Evolutionary conservation across 106 monocot genomes (phyloP).

Genomic region (Phalaenopsis equestris): DNA sequence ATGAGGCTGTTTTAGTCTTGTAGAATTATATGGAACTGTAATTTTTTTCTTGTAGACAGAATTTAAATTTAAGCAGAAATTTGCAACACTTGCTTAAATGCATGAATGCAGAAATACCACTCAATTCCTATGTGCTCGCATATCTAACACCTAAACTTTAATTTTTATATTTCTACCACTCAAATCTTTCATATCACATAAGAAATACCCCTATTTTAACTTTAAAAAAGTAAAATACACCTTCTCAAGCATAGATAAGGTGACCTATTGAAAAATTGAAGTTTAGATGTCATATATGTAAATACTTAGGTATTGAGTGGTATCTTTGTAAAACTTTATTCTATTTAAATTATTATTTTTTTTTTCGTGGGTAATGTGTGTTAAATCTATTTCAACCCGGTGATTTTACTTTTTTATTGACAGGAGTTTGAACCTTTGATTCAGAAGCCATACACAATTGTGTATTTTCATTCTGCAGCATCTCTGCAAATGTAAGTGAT

Average conservation of each 20-base stretch:
- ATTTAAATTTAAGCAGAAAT: not conserved
- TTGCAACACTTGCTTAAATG: not conserved
- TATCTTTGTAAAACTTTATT: not conserved
- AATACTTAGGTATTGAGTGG: too few species aligned
- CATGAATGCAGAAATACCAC: not conserved
- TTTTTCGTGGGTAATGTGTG: not conserved
- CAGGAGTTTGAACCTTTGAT: conserved; percentile 98
- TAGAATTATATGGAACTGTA: too few species aligned
- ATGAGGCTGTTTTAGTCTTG: too few species aligned
- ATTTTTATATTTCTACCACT: too few species aligned
- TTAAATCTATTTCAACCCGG: not conserved
- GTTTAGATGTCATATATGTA: too few species aligned
- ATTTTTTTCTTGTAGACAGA: not conserved
- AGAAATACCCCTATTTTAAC: too few species aligned
- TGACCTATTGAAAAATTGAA: too few species aligned
- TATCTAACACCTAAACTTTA: too few species aligned
- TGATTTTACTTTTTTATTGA: not conserved
- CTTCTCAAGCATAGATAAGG: too few species aligned
- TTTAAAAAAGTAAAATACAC: too few species aligned
- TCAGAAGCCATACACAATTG: conserved; percentile 94
- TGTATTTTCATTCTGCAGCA: conserved; percentile 98
- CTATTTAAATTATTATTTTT: not conserved
- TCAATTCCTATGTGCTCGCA: too few species aligned
- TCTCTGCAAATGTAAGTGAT: conserved; percentile 85
- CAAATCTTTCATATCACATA: too few species aligned